phyloP scores from a whole-genome alignment of 1,284 basidiomycete species.

The Trichosporon coremiiforme region DNA sequence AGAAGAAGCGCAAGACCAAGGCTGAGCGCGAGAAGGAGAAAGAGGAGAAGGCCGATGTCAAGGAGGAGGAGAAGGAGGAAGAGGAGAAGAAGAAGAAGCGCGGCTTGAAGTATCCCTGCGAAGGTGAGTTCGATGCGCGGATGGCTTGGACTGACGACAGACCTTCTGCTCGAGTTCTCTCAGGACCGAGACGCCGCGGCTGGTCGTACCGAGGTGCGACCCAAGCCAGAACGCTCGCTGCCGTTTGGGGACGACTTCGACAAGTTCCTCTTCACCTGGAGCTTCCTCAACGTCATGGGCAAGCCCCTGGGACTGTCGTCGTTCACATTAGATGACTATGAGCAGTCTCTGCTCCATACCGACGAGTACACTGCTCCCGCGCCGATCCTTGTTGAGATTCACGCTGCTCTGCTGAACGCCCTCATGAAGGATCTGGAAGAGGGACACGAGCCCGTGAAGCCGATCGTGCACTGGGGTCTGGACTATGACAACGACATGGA shows the following conservation, averaged over 20 bases:
- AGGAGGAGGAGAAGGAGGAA: conserved; percentile 63
- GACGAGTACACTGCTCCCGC: conserved; percentile 68
- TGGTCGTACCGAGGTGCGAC: conserved; percentile 60
- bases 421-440: conserved; percentile 68
- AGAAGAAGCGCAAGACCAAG: conserved; percentile 74
- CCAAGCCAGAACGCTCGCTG: conserved; percentile 65
- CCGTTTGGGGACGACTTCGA: conserved; percentile 84
- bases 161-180: conserved; percentile 75
- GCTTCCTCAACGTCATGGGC: conserved; percentile 90
- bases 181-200: conserved; percentile 64
- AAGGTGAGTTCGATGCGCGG: conserved; percentile 54
- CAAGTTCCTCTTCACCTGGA: conserved; percentile 83
- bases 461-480: conserved; percentile 40
- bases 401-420: conserved; percentile 84
- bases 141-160: conserved; percentile 56
- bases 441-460: conserved; percentile 40
- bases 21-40: conserved; percentile 38
- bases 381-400: conserved; percentile 79
- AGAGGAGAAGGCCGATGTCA: conserved; percentile 58
- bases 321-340: conserved; percentile 92
- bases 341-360: conserved; percentile 79
- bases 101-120: conserved; percentile 69
- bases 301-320: conserved; percentile 85
- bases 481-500: conserved; percentile 47
- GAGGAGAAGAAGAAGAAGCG: conserved; percentile 73